Percentiles rank a stretch among this genome's conserved stretches.
Evolutionary conservation across 768 basidiomycete genomes (phyloP).

Genomic region (Leccinum boreale): DNA sequence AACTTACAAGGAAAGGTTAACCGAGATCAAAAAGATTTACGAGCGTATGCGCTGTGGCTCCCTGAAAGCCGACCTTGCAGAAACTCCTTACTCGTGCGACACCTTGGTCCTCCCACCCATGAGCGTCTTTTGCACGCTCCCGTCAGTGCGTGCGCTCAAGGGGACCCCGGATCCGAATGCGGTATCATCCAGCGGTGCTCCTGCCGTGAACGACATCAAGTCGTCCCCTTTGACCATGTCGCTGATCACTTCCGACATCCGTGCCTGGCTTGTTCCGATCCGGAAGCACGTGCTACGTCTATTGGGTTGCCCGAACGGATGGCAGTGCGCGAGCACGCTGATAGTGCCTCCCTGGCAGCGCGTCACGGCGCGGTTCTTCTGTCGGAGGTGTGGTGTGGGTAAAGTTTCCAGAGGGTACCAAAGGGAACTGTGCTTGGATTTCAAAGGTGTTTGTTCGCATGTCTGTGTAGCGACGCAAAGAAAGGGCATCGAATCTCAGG

Average conservation of each 20-base stretch:
- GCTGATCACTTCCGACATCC: slow-evolving; percentile 43
- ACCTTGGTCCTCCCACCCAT: slow-evolving; percentile 41
- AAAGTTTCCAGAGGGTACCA: slow-evolving; percentile 33
- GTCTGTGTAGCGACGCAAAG: slow-evolving; percentile 36
- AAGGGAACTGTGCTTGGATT: slow-evolving; percentile 49
- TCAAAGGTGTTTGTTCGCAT: slow-evolving; percentile 57
- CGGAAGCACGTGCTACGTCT: slow-evolving; percentile 40
- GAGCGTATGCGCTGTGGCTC: slow-evolving; percentile 40
- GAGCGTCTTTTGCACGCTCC: slow-evolving; percentile 46
- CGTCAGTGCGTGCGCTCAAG: slow-evolving; percentile 39
- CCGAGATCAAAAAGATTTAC: slow-evolving; percentile 42
- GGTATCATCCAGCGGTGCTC: not conserved
- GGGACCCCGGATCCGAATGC: slow-evolving; percentile 21
- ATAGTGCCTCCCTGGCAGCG: slow-evolving; percentile 55
- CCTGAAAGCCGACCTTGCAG: not conserved
- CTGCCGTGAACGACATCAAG: slow-evolving; percentile 15
- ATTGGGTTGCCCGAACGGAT: slow-evolving; percentile 47
- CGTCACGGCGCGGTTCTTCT: slow-evolving; percentile 57
- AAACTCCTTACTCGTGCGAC: not conserved
- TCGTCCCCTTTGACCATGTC: slow-evolving; percentile 31
- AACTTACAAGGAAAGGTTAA: slow-evolving; percentile 24
- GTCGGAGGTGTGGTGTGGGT: slow-evolving; percentile 44
- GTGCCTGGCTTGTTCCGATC: slow-evolving; percentile 46
- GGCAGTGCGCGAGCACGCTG: slow-evolving; percentile 47
- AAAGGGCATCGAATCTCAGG: not conserved